Conservation (phyloP, 164 flowering plant species). For the Cinnamomum micranthum region DNA sequence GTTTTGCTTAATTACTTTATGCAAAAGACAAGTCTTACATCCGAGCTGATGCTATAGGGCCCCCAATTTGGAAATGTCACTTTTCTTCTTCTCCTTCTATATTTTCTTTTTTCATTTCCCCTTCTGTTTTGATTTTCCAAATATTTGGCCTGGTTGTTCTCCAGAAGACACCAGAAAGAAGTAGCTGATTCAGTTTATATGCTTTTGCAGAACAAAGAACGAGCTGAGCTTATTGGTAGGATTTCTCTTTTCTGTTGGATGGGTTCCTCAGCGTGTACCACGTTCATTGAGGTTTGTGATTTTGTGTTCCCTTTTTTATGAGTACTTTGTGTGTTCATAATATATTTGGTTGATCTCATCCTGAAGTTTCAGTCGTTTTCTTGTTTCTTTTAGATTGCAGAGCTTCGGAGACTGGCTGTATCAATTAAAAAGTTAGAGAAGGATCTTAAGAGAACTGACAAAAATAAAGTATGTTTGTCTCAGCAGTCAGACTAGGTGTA, state of each 20-base stretch:
- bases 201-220: conserved; percentile 72
- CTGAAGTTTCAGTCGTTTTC: neutral
- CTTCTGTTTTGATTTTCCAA: neutral
- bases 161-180: neutral
- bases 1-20: too few relatives aligned
- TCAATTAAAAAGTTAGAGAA: conserved; percentile 83
- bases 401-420: conserved; percentile 86
- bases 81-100: neutral
- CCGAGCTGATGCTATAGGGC: neutral
- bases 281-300: conserved; percentile 72
- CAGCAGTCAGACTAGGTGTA: neutral
- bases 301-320: neutral
- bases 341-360: neutral
- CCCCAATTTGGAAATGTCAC: neutral
- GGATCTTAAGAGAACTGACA: conserved; percentile 56
- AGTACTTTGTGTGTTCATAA: neutral
- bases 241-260: conserved; percentile 94
- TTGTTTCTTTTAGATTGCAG: conserved; percentile 56
- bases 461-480: conserved; percentile 43
- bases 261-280: conserved; percentile 78
- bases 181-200: neutral
- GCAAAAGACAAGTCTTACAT: neutral
- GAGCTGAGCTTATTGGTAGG: conserved; percentile 72
- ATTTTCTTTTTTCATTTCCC: too few relatives aligned
- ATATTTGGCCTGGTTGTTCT: neutral